Evolutionary conservation across 2,329 filamentous ascomycete species (phyloP).

Genomic region (Pseudogymnoascus destructans): DNA sequence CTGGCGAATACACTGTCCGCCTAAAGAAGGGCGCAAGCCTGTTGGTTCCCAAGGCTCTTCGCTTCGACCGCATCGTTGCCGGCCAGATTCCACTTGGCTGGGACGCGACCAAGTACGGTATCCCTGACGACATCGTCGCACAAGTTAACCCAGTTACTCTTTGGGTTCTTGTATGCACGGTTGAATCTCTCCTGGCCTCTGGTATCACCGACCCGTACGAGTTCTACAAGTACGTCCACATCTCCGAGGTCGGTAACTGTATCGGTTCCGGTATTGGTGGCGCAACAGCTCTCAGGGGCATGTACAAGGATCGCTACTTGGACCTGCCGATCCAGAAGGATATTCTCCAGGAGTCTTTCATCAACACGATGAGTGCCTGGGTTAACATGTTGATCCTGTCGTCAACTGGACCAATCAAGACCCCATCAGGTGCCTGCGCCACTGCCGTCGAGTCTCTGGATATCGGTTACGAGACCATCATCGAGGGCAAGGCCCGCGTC

Average conservation of each 20-base stretch:
- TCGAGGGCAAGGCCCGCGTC: constrained; percentile 93
- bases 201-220: constrained; percentile 99
- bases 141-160: constrained; percentile 96
- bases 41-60: constrained; percentile 90
- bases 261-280: constrained; percentile 98
- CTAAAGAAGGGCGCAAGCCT: constrained; percentile 92
- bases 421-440: constrained; percentile 91
- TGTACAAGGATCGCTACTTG: constrained; percentile 96
- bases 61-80: constrained; percentile 93
- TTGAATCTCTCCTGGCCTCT: constrained; percentile 76
- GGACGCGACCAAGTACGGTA: constrained; percentile 91
- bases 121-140: constrained; percentile 93
- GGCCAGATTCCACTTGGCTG: constrained; percentile 95
- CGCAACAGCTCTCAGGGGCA: constrained; percentile 78
- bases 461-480: constrained; percentile 95
- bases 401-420: constrained; percentile 96
- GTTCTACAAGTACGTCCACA: constrained; percentile 98
- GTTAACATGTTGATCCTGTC: constrained; percentile 98
- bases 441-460: constrained; percentile 96
- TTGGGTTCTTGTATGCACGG: constrained; percentile 86
- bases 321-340: constrained; percentile 98
- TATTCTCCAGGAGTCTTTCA: constrained; percentile 97
- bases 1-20: constrained; percentile 86
- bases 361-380: constrained; percentile 99
- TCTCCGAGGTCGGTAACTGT: constrained; percentile 96